Percentiles rank a stretch among this genome's conserved stretches.
These are phyloP conservation scores for Liriodendron chinense DNA, from an alignment of 164 flowering plant genomes.

Conservation along the genomic window DNA sequence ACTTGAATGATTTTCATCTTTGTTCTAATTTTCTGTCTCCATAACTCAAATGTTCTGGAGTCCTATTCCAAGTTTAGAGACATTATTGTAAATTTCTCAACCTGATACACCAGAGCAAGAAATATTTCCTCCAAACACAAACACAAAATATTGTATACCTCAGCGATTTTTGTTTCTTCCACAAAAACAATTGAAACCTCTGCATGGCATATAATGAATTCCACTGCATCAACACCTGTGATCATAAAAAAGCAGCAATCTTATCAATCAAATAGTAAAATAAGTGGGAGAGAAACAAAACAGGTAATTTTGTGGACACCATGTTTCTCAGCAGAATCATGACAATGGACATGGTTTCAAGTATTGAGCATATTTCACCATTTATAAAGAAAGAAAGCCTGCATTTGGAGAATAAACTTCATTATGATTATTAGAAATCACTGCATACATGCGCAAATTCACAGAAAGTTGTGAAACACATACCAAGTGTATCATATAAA, in stretches of 20 bases:
- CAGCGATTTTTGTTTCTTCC: slow-evolving; percentile 82
- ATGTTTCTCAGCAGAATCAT: background rate
- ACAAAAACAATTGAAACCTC: slow-evolving; percentile 82
- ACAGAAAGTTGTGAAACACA: slow-evolving; percentile 8
- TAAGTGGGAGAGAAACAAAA: background rate
- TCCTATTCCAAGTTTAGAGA: too few relatives aligned
- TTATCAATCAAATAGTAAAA: background rate
- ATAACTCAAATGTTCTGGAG: too few relatives aligned
- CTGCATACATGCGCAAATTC: background rate
- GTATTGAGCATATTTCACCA: background rate
- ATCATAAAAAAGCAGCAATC: slow-evolving; percentile 8
- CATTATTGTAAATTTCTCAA: too few relatives aligned
- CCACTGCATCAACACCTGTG: slow-evolving; percentile 94
- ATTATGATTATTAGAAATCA: background rate
- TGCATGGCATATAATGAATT: slow-evolving; percentile 81
- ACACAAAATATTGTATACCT: slow-evolving; percentile 39
- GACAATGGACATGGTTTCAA: background rate
- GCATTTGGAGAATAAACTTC: background rate
- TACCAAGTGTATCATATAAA: slow-evolving; percentile 94
- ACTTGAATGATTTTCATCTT: too few relatives aligned
- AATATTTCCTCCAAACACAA: background rate
- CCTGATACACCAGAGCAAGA: background rate
- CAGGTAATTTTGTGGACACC: background rate
- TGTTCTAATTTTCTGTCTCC: too few relatives aligned
- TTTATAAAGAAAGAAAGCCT: background rate